These are phyloP conservation scores for Fonsecaea pedrosoi DNA, from an alignment of 2,329 filamentous ascomycete genomes.

Conservation along the genomic window DNA sequence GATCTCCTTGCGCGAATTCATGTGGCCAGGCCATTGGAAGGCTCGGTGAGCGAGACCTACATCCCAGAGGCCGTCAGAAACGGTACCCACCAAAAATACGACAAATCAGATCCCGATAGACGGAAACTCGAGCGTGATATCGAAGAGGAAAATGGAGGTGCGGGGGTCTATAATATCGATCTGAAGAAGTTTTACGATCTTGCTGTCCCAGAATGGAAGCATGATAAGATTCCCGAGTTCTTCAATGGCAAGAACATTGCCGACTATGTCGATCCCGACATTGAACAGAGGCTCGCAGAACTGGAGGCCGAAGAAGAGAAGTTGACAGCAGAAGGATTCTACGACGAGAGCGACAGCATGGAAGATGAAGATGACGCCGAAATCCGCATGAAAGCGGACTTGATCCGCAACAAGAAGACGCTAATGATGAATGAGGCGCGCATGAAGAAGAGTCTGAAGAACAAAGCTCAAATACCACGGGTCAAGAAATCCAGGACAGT, in stretches of 20 bases:
- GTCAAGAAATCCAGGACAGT: conserved; percentile 80
- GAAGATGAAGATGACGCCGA: conserved; percentile 90
- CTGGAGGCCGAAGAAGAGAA: conserved; percentile 96
- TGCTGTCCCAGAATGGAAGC: conserved; percentile 89
- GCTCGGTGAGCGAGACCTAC: conserved; percentile 77
- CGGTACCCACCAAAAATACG: conserved; percentile 75
- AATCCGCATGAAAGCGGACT: conserved; percentile 85
- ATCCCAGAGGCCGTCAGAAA: conserved; percentile 85
- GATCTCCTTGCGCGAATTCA: conserved; percentile 95
- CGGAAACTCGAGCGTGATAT: conserved; percentile 81
- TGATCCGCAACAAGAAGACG: conserved; percentile 93
- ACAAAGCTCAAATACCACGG: conserved; percentile 90
- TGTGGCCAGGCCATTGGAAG: conserved; percentile 90
- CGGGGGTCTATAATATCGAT: conserved; percentile 95
- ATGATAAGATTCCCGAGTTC: conserved; percentile 93
- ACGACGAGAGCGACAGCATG: conserved; percentile 81
- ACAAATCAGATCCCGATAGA: conserved; percentile 85
- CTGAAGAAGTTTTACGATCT: conserved; percentile 87
- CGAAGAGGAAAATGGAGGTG: conserved; percentile 89
- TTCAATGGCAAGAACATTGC: conserved; percentile 96
- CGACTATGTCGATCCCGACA: conserved; percentile 96
- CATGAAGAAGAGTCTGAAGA: conserved; percentile 97
- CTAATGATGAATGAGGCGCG: conserved; percentile 92
- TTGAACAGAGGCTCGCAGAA: conserved; percentile 87
- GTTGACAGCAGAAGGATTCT: conserved; percentile 89